Conservation (phyloP, 805 yeast genomes). For the Yamadazyma tumulicola region DNA sequence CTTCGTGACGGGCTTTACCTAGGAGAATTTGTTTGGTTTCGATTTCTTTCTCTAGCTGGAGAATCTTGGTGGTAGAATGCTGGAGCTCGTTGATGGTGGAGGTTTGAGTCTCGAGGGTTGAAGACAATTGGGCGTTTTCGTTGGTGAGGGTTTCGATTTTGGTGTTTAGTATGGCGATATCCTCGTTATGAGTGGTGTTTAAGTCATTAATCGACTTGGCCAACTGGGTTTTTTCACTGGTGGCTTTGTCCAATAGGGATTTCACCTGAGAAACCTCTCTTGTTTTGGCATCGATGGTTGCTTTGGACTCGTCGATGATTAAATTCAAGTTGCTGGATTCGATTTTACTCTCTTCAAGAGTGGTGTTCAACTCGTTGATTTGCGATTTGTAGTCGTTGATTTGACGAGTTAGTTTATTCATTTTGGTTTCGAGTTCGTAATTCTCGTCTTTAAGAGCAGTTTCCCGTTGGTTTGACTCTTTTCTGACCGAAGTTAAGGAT, state of each 20-base stretch:
- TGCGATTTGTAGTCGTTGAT: conserved; percentile 38
- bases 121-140: conserved; percentile 8
- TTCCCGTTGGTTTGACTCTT: conserved; percentile 34
- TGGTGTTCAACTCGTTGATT: conserved; percentile 37
- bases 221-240: background rate
- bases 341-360: conserved; percentile 34
- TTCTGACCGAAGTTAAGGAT: conserved; percentile 35
- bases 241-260: conserved; percentile 1
- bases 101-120: conserved; percentile 2
- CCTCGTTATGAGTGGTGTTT: background rate
- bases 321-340: conserved; percentile 39
- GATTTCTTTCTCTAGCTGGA: conserved; percentile 56
- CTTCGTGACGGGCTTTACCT: conserved; percentile 92
- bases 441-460: conserved; percentile 35
- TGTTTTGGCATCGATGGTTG: conserved; percentile 33
- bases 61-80: conserved; percentile 22
- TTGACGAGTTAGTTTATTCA: conserved; percentile 36
- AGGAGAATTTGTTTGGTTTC: conserved; percentile 64
- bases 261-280: conserved; percentile 14
- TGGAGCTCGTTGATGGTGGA: conserved; percentile 14
- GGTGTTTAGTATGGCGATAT: conserved; percentile 2
- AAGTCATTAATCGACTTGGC: background rate
- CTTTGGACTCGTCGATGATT: conserved; percentile 43
- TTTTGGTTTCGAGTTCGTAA: conserved; percentile 37
- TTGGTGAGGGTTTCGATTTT: conserved; percentile 7